Percentiles rank a stretch among this genome's conserved stretches.
Conservation (phyloP, 1,284 basidiomycete species). For the Austroboletus rostrupii region DNA sequence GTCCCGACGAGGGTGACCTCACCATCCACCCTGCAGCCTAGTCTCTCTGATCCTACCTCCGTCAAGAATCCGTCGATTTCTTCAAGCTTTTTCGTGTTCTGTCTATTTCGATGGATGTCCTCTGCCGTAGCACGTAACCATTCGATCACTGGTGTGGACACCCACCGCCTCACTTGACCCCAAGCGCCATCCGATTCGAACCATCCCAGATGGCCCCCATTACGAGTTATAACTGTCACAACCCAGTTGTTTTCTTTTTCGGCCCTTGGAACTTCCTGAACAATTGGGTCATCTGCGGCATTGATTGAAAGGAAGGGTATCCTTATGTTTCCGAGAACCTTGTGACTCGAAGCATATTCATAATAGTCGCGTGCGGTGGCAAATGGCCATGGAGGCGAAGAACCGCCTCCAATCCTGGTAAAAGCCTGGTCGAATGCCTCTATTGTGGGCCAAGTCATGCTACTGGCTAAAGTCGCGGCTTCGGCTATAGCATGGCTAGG, state of each 20-base stretch:
- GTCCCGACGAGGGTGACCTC: constrained; percentile 37
- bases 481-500: constrained; percentile 50
- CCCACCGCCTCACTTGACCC: constrained; percentile 60
- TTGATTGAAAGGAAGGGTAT: constrained; percentile 83
- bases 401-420: constrained; percentile 75
- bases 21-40: constrained; percentile 43
- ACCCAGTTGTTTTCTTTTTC: constrained; percentile 61
- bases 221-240: constrained; percentile 68
- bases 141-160: constrained; percentile 68
- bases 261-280: constrained; percentile 58
- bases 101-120: constrained; percentile 40
- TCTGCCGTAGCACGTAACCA: constrained; percentile 65
- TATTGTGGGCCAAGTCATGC: constrained; percentile 52
- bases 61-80: constrained; percentile 57
- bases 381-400: constrained; percentile 78
- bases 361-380: constrained; percentile 81
- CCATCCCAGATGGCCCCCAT: constrained; percentile 95
- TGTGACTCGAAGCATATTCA: constrained; percentile 57
- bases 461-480: constrained; percentile 42
- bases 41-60: constrained; percentile 38
- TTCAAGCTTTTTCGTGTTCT: constrained; percentile 30
- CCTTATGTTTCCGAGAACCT: constrained; percentile 52
- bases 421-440: constrained; percentile 64
- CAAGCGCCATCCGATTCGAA: constrained; percentile 58
- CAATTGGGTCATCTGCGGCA: constrained; percentile 89